Evolutionary conservation across 2,329 filamentous ascomycete species (phyloP), one percentile per base, ranked within the genome.

Genomic region (Colletotrichum salicis): DNA sequence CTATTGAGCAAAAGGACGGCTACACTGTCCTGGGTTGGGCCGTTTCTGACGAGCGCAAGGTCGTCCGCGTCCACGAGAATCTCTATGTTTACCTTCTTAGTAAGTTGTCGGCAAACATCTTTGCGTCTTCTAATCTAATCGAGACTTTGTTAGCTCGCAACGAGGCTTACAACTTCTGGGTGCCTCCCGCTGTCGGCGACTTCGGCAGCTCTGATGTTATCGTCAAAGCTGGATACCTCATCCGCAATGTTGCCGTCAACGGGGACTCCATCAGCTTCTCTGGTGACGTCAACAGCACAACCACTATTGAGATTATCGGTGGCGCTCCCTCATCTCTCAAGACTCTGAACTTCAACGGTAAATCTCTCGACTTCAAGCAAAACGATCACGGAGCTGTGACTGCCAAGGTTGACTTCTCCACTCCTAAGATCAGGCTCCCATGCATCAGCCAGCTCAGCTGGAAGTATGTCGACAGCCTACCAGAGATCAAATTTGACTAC

Each of bases 161-260:
- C 31, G 75, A 76, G 60, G 76, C 75, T 13, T 77, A 77, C 63
- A 74, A 75, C 63, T 76, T 75, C 72, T 77, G 76, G 76, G 76
- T 76, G 1, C 75, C 75, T 1, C 72, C 74, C 3, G 73, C 69
- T 0, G 60, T 67, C 2, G 57, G 66, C 7, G 68, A 75, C 56
- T 75, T 74, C 51, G 73, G 70, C 7, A 75, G 73, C 24, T 76
- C 73, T 2, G 72, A 75, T 55, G 69, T 77, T 2, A 76, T 77
- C 52, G 55, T 76, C 54, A 76, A 75, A 31, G 75, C 76, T 10
- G 76, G 76, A 11, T 77, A 77, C 56, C 76, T 77, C 2, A 55
- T 77, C 13, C 74, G 76, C 8, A 75, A 68, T 2, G 74, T 74
- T 4, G 66, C 69, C 5, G 52, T 65, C 6, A 67, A 70, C 10